phyloP scores from a whole-genome alignment of 306 rosid genomes.

The Rubus parviflorus region DNA sequence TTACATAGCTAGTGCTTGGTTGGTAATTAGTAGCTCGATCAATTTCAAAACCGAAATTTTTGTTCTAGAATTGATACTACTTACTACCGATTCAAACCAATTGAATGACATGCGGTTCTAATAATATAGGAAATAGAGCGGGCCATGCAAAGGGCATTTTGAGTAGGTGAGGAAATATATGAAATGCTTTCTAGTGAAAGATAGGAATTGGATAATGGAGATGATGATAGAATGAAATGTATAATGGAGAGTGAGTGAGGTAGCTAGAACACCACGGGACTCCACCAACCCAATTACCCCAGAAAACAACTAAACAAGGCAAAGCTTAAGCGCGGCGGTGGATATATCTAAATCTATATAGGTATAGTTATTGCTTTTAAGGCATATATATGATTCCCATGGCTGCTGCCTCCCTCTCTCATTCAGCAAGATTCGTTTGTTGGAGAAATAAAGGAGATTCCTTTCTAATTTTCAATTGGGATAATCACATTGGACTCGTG shows the following conservation, averaged over 20 bases:
- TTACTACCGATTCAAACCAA: no score
- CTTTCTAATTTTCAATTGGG: background rate
- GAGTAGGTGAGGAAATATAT: background rate
- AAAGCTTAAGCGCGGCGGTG: constrained; percentile 17
- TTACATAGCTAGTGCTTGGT: no score
- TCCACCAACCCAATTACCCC: background rate
- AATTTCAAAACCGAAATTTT: no score
- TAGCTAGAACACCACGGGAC: background rate
- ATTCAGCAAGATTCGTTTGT: background rate
- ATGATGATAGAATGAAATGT: background rate
- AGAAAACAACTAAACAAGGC: background rate
- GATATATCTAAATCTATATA: background rate
- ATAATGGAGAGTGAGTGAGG: background rate
- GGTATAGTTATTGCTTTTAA: background rate
- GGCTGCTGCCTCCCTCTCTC: background rate
- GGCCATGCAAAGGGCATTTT: background rate
- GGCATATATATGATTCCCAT: background rate
- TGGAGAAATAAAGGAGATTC: background rate
- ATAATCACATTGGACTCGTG: constrained; percentile 8
- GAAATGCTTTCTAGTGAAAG: background rate
- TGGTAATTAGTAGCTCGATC: no score
- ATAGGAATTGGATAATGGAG: constrained; percentile 5
- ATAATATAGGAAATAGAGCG: no score
- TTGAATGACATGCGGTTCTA: no score
- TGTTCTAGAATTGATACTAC: no score